Evolutionary conservation across 2,329 filamentous ascomycete species (phyloP), one percentile per base, ranked within the genome.

Genomic region (Exophiala viscosa): DNA sequence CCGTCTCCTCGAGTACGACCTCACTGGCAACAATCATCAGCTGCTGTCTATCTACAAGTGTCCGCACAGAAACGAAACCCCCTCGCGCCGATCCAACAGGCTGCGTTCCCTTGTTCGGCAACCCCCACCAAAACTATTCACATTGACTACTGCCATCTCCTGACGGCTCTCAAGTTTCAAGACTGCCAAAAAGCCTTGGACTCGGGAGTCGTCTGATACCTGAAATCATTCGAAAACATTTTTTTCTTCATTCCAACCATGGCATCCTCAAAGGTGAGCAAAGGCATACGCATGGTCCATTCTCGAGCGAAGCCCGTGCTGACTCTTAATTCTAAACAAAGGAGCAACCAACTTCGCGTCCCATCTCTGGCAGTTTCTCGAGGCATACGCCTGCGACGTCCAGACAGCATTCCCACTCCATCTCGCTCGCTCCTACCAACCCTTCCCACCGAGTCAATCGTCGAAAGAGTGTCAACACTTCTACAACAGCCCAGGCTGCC

Each of bases 391-490:
- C 58, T 52, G 53, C 55, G 50, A 62, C 60, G 59, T 60, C 42
- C 58, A 64, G 57, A 61, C 63, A 68, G 51, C 88, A 90, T 75
- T 88, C 88, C 45, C 87, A 93, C 71, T 92, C 89, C 53, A 78
- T 90, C 63, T 86, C 91, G 50, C 81, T 87, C 54, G 83, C 84
- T 62, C 83, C 87, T 53, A 81, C 91, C 66, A 92, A 91, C 75
- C 75, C 85, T 63, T 85, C 83, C 69, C 88, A 96, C 71, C 88
- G 93, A 63, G 84, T 97, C 62, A 90, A 88, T 64, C 88, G 92
- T 66, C 84, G 93, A 65, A 97, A 97, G 81, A 96, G 91, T 73
- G 90, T 95, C 68, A 84, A 82, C 67, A 90, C 88, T 42, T 80
- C 79, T 43, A 91, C 87, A 71, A 83, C 87, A 41, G 85, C 87